Evolutionary conservation across 164 flowering plant species (phyloP), one percentile per base, ranked within the genome.

Genomic region (Liquidambar formosana): DNA sequence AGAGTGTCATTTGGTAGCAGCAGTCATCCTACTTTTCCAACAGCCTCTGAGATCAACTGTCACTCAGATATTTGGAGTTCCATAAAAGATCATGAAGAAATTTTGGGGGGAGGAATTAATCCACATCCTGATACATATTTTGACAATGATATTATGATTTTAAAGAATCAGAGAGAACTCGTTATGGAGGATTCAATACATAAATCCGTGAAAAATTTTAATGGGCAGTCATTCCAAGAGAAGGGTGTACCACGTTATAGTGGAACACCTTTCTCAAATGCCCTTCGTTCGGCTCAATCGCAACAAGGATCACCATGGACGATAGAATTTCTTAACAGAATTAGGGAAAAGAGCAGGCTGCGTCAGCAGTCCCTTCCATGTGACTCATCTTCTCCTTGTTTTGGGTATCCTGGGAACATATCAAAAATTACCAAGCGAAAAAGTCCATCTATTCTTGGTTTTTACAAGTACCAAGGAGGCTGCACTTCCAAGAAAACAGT

Each of bases 261-360:
- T 27, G 74, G 67, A 68, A 88, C 88, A 25, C 84, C 90, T 57
- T 80, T 86, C 25, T 77, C 81, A 65, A 83, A 77, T 62, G 91
- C 93, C 18, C 77, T 86, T 56, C 75, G 68, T 57, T 85, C 89
- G 11, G 72, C 71, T 49, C 66, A 71, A 52, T 70, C 65, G 63
- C 90, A 73, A 65, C 75, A 81, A 69, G 87, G 88, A 61, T 88
- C 99, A 64, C 96, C 98, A 8, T 93, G 97, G 98, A 91, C 93
- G 10, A 76, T 82, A 19, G 96, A 91, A 63, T 93, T 95, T 79
- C 90, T 95, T 10, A 93, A 91, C 78, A 83, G 86, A 80, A 73
- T 95, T 61, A 84, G 82, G 75, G 93, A 90, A 69, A 95, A 89
- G 79, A 88, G 86, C 75, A 85, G 76, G 76, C 65, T 73, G 70